Percentiles rank a stretch among this genome's conserved stretches.
Evolutionary conservation across 1,139 yeast genomes (phyloP).

Genomic region (Yamadazyma epiphylla): DNA sequence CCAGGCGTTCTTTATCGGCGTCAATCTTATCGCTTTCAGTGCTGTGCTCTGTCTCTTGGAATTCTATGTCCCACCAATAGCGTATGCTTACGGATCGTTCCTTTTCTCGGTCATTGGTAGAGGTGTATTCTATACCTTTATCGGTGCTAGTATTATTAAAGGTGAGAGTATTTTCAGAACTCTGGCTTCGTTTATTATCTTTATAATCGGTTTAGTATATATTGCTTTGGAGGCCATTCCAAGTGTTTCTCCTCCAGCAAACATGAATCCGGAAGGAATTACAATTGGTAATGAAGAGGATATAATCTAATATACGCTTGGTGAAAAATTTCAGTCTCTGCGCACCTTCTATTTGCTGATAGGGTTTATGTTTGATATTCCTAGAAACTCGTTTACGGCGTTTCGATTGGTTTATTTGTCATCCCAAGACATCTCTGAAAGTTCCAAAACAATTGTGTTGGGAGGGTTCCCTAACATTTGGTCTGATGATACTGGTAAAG

Average conservation of each 20-base stretch:
- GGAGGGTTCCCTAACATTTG: slow-evolving; percentile 69
- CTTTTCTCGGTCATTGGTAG: slow-evolving; percentile 81
- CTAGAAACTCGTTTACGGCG: slow-evolving; percentile 54
- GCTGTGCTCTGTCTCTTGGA: slow-evolving; percentile 54
- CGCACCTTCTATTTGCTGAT: not conserved
- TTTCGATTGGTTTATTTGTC: slow-evolving; percentile 54
- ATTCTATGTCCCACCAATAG: slow-evolving; percentile 62
- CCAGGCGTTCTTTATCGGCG: slow-evolving; percentile 50
- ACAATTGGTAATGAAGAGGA: slow-evolving; percentile 46
- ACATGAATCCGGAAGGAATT: slow-evolving; percentile 58
- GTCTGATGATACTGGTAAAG: slow-evolving; percentile 29
- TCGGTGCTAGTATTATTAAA: slow-evolving; percentile 56
- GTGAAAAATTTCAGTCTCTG: not conserved
- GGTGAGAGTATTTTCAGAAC: slow-evolving; percentile 56
- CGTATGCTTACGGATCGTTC: slow-evolving; percentile 73
- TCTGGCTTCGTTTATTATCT: slow-evolving; percentile 53
- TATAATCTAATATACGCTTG: slow-evolving; percentile 30
- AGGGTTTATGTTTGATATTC: slow-evolving; percentile 7
- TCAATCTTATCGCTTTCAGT: slow-evolving; percentile 55
- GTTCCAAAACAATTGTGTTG: slow-evolving; percentile 49
- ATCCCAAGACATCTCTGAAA: slow-evolving; percentile 46
- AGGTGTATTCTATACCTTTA: slow-evolving; percentile 66
- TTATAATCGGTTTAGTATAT: slow-evolving; percentile 56
- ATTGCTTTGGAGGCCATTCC: slow-evolving; percentile 66
- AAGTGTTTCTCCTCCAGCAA: slow-evolving; percentile 67